A percentile compares a stretch with the other conserved stretches of the same genome.
These are phyloP conservation scores for Coprinopsis sp. DNA, from an alignment of 768 basidiomycete genomes.

Conservation along the genomic window DNA sequence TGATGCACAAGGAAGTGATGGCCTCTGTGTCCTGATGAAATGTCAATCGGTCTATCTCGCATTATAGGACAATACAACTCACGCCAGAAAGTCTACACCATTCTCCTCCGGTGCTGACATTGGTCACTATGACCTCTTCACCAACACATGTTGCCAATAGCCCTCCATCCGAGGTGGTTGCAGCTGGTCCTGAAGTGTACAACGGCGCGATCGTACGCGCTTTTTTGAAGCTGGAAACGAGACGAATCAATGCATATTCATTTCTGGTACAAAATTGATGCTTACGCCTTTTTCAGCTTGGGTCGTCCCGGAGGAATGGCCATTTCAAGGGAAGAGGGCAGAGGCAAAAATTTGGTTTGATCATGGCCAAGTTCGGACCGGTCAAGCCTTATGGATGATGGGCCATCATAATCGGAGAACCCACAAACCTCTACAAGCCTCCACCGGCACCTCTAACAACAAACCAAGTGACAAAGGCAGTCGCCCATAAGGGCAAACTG, in stretches of 20 bases:
- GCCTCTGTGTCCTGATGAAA: slow-evolving; percentile 69
- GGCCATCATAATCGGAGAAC: too few species aligned
- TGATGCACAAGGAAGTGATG: slow-evolving; percentile 79
- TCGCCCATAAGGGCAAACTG: too few species aligned
- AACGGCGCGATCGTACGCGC: slow-evolving; percentile 67
- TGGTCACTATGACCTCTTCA: slow-evolving; percentile 81
- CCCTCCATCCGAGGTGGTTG: slow-evolving; percentile 71
- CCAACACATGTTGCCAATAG: slow-evolving; percentile 83
- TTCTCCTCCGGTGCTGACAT: slow-evolving; percentile 65
- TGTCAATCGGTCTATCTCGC: not conserved
- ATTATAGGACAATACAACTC: slow-evolving; percentile 28
- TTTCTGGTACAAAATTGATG: slow-evolving; percentile 10
- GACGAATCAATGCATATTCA: not conserved
- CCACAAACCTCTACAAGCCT: too few species aligned
- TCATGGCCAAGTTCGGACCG: not conserved
- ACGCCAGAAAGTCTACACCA: slow-evolving; percentile 85
- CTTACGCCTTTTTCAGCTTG: slow-evolving; percentile 63
- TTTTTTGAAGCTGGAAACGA: slow-evolving; percentile 63
- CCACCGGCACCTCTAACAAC: not conserved
- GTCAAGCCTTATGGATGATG: not conserved
- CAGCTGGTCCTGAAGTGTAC: slow-evolving; percentile 85
- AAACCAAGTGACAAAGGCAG: too few species aligned
- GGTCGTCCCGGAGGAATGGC: slow-evolving; percentile 31
- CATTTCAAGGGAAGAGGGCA: slow-evolving; percentile 21
- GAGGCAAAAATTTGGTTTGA: slow-evolving; percentile 1